Evolutionary conservation across 225 moss, liverwort and hornwort species (phyloP).

Genomic region (Physcomitrellopsis africana): DNA sequence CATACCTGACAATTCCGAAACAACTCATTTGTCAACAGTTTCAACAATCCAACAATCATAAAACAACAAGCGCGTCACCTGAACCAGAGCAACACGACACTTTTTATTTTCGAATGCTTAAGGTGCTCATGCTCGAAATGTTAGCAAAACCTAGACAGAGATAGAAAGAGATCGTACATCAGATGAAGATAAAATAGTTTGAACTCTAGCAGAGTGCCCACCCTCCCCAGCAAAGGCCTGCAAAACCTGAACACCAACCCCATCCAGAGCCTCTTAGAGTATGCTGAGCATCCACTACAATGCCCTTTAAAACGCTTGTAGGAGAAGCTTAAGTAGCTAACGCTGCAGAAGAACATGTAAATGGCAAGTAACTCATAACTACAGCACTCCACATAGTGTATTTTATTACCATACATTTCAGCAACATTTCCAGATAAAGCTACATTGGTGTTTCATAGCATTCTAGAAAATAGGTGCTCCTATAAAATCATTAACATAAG

Average conservation of each 20-base stretch:
- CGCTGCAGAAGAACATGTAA: background rate
- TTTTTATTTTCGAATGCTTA: background rate
- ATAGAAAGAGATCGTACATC: constrained; percentile 53
- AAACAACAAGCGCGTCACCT: background rate
- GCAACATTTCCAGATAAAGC: background rate
- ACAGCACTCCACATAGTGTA: background rate
- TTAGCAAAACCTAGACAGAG: background rate
- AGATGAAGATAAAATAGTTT: constrained; percentile 66
- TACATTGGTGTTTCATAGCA: background rate
- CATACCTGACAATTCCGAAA: constrained; percentile 57
- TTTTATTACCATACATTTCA: constrained; percentile 3
- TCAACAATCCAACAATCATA: background rate
- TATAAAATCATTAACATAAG: too few species aligned
- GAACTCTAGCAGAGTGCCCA: constrained; percentile 83
- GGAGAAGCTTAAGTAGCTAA: background rate
- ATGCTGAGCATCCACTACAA: background rate
- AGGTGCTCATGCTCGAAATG: background rate
- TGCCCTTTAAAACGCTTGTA: background rate
- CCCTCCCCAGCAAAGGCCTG: constrained; percentile 88
- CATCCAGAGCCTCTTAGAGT: constrained; percentile 13
- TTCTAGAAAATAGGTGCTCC: background rate
- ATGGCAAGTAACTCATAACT: background rate
- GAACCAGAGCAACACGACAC: background rate
- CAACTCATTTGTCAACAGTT: constrained; percentile 18
- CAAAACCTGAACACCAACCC: constrained; percentile 59